phyloP scores from a whole-genome alignment of 2,329 filamentous ascomycete species.

The Kalmusia sp. region DNA sequence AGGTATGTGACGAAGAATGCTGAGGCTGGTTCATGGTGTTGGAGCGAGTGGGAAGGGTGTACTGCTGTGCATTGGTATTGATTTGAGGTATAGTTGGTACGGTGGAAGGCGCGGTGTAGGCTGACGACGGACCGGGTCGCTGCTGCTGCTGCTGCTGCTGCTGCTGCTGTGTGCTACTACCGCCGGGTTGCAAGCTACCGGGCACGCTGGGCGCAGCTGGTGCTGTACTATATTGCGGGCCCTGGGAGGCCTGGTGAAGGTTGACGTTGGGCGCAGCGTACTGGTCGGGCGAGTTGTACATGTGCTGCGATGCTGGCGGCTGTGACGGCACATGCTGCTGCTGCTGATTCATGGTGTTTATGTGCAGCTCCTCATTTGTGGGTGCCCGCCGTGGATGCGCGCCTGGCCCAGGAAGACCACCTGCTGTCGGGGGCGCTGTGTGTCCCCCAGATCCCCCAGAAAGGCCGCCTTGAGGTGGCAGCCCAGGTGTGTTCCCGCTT shows the following conservation, averaged over 20 bases:
- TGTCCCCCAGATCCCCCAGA: constrained; percentile 31
- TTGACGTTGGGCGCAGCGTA: constrained; percentile 63
- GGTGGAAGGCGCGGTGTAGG: constrained; percentile 65
- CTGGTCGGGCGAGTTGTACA: constrained; percentile 59
- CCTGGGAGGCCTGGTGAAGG: constrained; percentile 63
- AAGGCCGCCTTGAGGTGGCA: constrained; percentile 20
- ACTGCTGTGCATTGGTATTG: constrained; percentile 63
- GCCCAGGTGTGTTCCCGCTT: constrained; percentile 40
- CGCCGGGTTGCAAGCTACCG: constrained; percentile 64
- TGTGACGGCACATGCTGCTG: constrained; percentile 14
- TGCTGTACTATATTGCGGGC: constrained; percentile 52
- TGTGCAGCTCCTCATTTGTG: constrained; percentile 63
- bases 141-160: constrained; percentile 60
- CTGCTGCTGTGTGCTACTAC: no score
- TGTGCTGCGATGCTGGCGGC: constrained; percentile 41
- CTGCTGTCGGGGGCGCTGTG: constrained; percentile 36
- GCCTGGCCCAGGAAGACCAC: no score
- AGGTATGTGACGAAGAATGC: constrained; percentile 56
- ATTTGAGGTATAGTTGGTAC: constrained; percentile 62
- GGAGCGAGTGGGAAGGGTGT: constrained; percentile 70
- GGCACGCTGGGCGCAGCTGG: constrained; percentile 56
- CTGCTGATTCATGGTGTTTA: constrained; percentile 46
- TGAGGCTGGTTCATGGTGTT: constrained; percentile 66
- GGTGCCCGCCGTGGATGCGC: constrained; percentile 57
- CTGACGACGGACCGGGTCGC: constrained; percentile 60